A percentile compares a stretch with the other conserved stretches of the same genome.
These are phyloP conservation scores for Aspergillus vadensis DNA, from an alignment of 2,329 filamentous ascomycete species.

Conservation along the genomic window DNA sequence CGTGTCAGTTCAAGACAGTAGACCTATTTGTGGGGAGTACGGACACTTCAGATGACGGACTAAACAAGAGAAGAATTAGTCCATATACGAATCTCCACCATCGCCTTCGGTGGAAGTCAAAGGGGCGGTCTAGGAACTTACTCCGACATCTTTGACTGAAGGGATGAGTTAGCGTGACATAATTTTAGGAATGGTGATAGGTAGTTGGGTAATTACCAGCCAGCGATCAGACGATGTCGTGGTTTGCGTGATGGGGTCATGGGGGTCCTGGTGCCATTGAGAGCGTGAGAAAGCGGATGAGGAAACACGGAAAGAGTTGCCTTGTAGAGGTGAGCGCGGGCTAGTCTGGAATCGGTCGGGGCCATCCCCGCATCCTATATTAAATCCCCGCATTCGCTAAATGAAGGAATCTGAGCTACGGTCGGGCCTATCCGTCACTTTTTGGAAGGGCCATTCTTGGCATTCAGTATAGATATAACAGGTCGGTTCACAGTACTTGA, in stretches of 20 bases:
- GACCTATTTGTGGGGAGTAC: not conserved
- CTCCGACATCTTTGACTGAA: constrained; percentile 28
- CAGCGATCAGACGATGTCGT: constrained; percentile 23
- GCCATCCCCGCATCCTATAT: not conserved
- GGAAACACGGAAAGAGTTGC: constrained; percentile 25
- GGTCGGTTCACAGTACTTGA: too few relatives aligned
- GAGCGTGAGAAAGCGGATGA: not conserved
- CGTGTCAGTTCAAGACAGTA: too few relatives aligned
- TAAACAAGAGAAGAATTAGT: not conserved
- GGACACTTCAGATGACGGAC: constrained; percentile 30
- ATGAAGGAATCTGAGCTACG: not conserved
- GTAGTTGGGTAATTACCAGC: constrained; percentile 24
- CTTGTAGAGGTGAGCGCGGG: not conserved
- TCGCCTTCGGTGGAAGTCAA: not conserved
- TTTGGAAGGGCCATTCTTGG: not conserved
- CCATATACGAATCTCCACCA: too few relatives aligned
- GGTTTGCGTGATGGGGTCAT: constrained; percentile 18
- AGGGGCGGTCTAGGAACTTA: constrained; percentile 12
- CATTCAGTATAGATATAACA: too few relatives aligned
- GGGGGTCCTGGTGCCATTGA: constrained; percentile 6
- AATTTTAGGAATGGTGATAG: not conserved
- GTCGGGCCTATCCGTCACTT: too few relatives aligned
- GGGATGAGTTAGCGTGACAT: not conserved
- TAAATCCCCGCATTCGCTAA: not conserved
- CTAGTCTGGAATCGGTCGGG: not conserved